Evolutionary conservation across 1,139 yeast species (phyloP), one percentile per base, ranked within the genome.

Genomic region (Diutina rugosa): DNA sequence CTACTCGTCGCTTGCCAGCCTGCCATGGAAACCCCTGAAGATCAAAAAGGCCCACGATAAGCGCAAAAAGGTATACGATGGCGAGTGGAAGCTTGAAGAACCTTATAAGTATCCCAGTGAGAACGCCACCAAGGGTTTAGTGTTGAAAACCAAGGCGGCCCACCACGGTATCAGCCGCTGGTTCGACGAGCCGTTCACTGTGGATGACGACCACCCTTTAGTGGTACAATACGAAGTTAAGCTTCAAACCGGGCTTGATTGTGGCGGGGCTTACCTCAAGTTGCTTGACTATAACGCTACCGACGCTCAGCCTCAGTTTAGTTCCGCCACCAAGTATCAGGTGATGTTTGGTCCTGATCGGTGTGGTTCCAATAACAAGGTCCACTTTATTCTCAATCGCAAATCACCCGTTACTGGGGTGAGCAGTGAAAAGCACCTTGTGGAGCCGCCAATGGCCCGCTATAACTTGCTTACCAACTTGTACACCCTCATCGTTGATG

Each of bases 311-410:
- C 74, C 72, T 62, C 78, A 80, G 59, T 81, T 77, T 28, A 38
- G 18, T 21, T 28, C 53, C 41, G 30, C 29, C 9, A 78, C 95
- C 6, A 87, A 91, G 0, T 90, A 85, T 71, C 90, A 86, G 67
- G 70, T 91, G 61, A 87, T 90, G 95, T 91, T 91, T 74, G 98
- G 97, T 30, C 98, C 98, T 46, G 98, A 91, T 70, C 80, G 78
- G 67, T 91, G 98, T 72, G 96, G 96, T 3, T 69, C 83, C 55
- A 80, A 85, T 55, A 87, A 90, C 72, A 85, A 84, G 69, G 84
- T 90, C 35, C 95, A 87, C 65, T 81, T 90, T 61, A 87, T 90
- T 57, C 65, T 90, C 58, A 80, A 78, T 58, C 80, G 87, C 64
- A 71, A 73, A 63, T 78, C 80, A 65, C 47, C 47, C 5, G 62